A percentile compares a stretch with the other conserved stretches of the same genome.
Evolutionary conservation across 2,329 filamentous ascomycete genomes (phyloP).

Genomic region (Penicillium sp.): DNA sequence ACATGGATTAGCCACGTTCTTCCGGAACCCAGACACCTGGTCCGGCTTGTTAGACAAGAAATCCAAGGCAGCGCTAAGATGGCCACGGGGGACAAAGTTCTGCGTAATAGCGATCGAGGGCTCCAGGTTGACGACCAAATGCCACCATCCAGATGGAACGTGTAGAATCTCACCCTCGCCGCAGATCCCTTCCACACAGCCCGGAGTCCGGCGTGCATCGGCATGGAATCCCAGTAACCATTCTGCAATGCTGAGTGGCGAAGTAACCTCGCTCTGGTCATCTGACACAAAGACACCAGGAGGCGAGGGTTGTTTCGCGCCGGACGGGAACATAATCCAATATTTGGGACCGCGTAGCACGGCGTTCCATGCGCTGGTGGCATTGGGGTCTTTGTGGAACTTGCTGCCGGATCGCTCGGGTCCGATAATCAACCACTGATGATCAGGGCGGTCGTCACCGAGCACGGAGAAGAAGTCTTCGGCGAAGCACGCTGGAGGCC

Average conservation of each 20-base stretch:
- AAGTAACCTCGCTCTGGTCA: conserved; percentile 90
- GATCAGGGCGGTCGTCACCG: conserved; percentile 74
- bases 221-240: conserved; percentile 89
- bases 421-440: conserved; percentile 89
- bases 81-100: conserved; percentile 81
- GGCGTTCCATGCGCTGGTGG: conserved; percentile 83
- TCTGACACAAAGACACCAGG: conserved; percentile 87
- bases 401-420: conserved; percentile 85
- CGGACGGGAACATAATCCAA: conserved; percentile 96
- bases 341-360: conserved; percentile 88
- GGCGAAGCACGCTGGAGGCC: conserved; percentile 79
- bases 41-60: conserved; percentile 80
- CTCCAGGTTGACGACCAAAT: conserved; percentile 87
- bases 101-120: conserved; percentile 86
- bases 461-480: conserved; percentile 81
- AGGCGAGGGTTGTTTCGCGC: conserved; percentile 59
- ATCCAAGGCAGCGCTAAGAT: conserved; percentile 70
- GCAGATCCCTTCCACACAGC: conserved; percentile 84
- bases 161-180: conserved; percentile 80
- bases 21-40: conserved; percentile 82
- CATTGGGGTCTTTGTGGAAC: conserved; percentile 81
- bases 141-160: conserved; percentile 95
- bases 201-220: conserved; percentile 70
- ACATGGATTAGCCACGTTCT: conserved; percentile 69
- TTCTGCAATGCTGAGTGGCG: conserved; percentile 91